phyloP scores from a whole-genome alignment of 306 rosid genomes.

The Mimosa bimucronata region DNA sequence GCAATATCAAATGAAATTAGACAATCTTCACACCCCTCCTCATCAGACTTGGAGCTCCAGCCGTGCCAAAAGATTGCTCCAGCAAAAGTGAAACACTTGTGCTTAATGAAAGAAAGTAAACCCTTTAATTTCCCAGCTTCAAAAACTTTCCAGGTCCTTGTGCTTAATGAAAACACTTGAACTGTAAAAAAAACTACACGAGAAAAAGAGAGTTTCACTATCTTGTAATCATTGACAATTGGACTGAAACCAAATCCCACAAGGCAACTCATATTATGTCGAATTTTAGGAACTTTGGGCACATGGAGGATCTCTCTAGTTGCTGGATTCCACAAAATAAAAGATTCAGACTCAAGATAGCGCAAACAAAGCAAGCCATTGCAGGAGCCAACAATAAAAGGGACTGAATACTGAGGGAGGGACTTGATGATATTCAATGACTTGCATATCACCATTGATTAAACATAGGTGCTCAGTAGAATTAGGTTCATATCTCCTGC shows the following conservation, averaged over 20 bases:
- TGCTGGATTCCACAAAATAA: background rate
- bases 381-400: background rate
- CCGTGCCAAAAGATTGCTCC: background rate
- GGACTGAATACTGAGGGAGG: too few relatives aligned
- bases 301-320: background rate
- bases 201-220: background rate
- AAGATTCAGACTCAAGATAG: accelerated
- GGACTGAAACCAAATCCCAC: background rate
- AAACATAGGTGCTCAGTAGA: background rate
- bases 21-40: too few relatives aligned
- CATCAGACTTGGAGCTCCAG: too few relatives aligned
- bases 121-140: background rate
- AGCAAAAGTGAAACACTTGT: background rate
- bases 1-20: background rate
- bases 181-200: too few relatives aligned
- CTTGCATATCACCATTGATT: background rate
- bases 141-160: background rate
- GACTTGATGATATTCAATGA: background rate
- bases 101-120: too few relatives aligned
- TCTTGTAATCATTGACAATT: background rate
- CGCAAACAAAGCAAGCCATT: background rate
- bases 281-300: background rate
- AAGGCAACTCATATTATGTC: accelerated
- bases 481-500: too few relatives aligned
- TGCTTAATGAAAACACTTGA: background rate